phyloP scores from a whole-genome alignment of 192 early-diverging fungal genomes.

The Physocladia obscura region DNA sequence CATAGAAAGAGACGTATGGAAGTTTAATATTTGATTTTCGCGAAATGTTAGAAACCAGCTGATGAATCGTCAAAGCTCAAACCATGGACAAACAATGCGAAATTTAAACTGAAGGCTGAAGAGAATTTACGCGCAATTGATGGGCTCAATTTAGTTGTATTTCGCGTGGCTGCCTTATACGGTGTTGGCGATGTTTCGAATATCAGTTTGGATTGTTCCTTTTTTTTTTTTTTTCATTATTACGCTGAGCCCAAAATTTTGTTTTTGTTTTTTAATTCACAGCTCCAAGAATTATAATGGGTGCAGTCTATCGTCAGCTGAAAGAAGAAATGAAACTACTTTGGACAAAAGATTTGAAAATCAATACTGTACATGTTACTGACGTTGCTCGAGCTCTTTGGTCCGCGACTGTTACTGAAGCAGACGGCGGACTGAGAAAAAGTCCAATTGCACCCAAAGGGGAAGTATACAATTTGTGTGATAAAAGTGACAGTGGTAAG shows the following conservation, averaged over 20 bases:
- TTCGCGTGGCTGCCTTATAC: conserved; percentile 87
- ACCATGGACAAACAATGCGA: conserved; percentile 78
- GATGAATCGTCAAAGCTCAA: conserved; percentile 70
- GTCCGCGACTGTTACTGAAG: conserved; percentile 47
- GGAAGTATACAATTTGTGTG: conserved; percentile 81
- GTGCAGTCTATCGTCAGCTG: conserved; percentile 78
- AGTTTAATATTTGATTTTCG: too few species aligned
- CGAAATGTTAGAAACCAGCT: conserved; percentile 64
- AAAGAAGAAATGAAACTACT: conserved; percentile 89
- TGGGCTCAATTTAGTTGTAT: conserved; percentile 78
- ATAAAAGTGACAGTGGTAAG: conserved; percentile 82
- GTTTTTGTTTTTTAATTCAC: too few species aligned
- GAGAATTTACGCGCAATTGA: conserved; percentile 75
- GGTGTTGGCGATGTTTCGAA: conserved; percentile 76
- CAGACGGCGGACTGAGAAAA: conserved; percentile 47
- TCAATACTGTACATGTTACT: conserved; percentile 91
- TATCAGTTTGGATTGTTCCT: conserved; percentile 62
- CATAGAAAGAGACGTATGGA: too few species aligned
- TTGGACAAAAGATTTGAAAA: conserved; percentile 87
- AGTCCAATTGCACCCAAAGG: conserved; percentile 29
- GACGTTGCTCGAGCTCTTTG: conserved; percentile 71
- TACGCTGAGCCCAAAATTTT: too few species aligned
- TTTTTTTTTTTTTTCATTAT: conserved; percentile 3
- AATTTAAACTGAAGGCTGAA: conserved; percentile 73
- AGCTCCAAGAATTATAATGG: conserved; percentile 91